Percentiles rank a stretch among this genome's conserved stretches.
phyloP scores from a whole-genome alignment of 179 eudicot species.

The Spergularia azorica region DNA sequence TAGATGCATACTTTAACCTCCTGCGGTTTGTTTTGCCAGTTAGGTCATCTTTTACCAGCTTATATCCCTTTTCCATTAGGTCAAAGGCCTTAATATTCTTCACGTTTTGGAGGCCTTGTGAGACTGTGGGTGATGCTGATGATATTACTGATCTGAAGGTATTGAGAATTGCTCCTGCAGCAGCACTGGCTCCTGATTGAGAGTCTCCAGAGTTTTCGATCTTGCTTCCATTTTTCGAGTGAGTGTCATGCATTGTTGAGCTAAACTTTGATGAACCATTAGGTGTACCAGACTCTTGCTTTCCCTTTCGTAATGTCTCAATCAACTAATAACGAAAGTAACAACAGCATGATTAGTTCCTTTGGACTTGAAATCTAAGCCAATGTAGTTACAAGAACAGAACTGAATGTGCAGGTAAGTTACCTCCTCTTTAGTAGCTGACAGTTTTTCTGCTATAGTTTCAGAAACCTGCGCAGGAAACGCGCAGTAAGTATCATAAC shows the following conservation, averaged over 20 bases:
- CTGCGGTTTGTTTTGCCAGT: constrained; percentile 51
- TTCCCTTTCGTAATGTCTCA: constrained; percentile 50
- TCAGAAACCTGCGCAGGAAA: constrained; percentile 50
- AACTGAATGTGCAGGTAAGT: not conserved
- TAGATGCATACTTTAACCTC: constrained; percentile 41
- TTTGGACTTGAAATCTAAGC: too few species aligned
- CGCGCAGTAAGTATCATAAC: not conserved
- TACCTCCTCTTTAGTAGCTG: constrained; percentile 71
- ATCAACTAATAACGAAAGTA: constrained; percentile 42
- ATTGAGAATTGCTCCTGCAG: constrained; percentile 43
- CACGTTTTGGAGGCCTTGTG: constrained; percentile 51
- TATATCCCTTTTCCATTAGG: constrained; percentile 62
- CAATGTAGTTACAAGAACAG: not conserved
- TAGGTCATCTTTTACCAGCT: constrained; percentile 68
- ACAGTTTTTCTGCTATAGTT: constrained; percentile 60
- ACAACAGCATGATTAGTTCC: not conserved
- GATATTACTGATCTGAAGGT: constrained; percentile 53
- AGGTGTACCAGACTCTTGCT: constrained; percentile 34
- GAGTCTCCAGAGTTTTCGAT: not conserved
- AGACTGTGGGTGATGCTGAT: constrained; percentile 52
- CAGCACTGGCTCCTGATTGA: constrained; percentile 7
- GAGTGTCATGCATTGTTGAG: too few species aligned
- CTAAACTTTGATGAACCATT: too few species aligned
- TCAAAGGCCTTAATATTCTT: constrained; percentile 63
- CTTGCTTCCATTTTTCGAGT: too few species aligned